A percentile compares a stretch with the other conserved stretches of the same genome.
phyloP scores from a whole-genome alignment of 306 rosid genomes.

The Lithocarpus polystachyus region DNA sequence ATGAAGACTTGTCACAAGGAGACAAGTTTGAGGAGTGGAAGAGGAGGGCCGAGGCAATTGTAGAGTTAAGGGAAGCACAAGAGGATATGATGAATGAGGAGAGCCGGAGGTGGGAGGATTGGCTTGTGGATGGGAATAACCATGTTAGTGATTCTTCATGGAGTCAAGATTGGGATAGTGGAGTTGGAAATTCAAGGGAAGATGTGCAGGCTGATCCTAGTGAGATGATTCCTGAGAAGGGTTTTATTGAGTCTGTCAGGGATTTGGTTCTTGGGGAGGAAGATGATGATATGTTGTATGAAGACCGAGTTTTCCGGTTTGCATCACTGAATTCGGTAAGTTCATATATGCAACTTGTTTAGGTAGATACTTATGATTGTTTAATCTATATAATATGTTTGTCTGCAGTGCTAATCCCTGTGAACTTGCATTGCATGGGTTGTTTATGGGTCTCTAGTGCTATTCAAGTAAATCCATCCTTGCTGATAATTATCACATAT shows the following conservation, averaged over 20 bases:
- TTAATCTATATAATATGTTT: not conserved
- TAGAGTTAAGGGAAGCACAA: slow-evolving; percentile 77
- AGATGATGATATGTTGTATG: slow-evolving; percentile 80
- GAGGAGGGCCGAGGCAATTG: slow-evolving; percentile 84
- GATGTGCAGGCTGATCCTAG: slow-evolving; percentile 28
- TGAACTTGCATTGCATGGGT: not conserved
- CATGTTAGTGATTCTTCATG: slow-evolving; percentile 24
- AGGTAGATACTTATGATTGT: not conserved
- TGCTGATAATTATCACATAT: not conserved
- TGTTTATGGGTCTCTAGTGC: not conserved
- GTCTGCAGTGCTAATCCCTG: not conserved
- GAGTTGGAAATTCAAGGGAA: slow-evolving; percentile 33
- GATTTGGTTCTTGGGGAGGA: slow-evolving; percentile 48
- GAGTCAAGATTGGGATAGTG: slow-evolving; percentile 56
- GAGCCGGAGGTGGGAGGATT: slow-evolving; percentile 76
- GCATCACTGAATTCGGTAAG: slow-evolving; percentile 85
- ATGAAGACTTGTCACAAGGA: slow-evolving; percentile 35
- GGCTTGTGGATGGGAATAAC: slow-evolving; percentile 51
- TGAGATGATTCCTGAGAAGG: slow-evolving; percentile 38
- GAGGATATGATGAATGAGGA: slow-evolving; percentile 64
- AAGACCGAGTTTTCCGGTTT: slow-evolving; percentile 87
- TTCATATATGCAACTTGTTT: not conserved
- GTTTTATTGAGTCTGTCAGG: slow-evolving; percentile 51
- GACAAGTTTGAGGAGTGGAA: slow-evolving; percentile 90
- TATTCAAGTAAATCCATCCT: not conserved